phyloP scores from a whole-genome alignment of 331 rosid species.

The Pyracantha coccinea region DNA sequence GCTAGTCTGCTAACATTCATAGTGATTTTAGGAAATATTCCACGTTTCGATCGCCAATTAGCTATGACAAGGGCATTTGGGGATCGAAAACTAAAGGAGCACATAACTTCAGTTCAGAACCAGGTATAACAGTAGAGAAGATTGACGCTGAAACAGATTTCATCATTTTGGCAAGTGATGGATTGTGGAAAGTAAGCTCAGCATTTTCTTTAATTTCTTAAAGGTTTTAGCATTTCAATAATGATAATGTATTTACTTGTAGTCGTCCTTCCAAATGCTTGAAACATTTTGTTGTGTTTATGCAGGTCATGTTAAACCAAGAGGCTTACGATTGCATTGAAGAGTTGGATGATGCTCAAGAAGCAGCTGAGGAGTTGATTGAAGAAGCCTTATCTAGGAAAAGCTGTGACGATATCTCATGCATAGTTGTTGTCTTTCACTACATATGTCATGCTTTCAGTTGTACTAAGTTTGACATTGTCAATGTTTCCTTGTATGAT shows the following conservation, averaged over 20 bases:
- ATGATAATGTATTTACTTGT: background rate
- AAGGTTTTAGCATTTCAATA: background rate
- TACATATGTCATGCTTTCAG: background rate
- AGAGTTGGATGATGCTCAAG: constrained; percentile 32
- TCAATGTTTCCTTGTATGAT: no score
- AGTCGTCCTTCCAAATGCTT: background rate
- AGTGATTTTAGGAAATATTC: constrained; percentile 33
- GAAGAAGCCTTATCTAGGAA: constrained; percentile 22
- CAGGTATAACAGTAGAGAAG: constrained; percentile 37
- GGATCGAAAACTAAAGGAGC: constrained; percentile 44
- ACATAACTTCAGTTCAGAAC: constrained; percentile 53
- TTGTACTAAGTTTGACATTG: no score
- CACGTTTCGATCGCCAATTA: constrained; percentile 52
- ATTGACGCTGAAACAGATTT: constrained; percentile 40
- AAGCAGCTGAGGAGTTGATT: constrained; percentile 39
- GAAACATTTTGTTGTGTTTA: background rate
- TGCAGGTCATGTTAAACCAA: constrained; percentile 59
- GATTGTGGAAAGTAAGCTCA: constrained; percentile 24
- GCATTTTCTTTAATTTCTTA: background rate
- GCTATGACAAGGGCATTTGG: constrained; percentile 68
- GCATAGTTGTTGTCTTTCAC: constrained; percentile 46
- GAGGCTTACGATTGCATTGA: constrained; percentile 45
- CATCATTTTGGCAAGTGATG: constrained; percentile 60
- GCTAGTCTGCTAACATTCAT: no score
- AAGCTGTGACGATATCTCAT: constrained; percentile 49